Evolutionary conservation across 495 filamentous ascomycete genomes (phyloP).

Genomic region (Parathielavia hyrcaniae): DNA sequence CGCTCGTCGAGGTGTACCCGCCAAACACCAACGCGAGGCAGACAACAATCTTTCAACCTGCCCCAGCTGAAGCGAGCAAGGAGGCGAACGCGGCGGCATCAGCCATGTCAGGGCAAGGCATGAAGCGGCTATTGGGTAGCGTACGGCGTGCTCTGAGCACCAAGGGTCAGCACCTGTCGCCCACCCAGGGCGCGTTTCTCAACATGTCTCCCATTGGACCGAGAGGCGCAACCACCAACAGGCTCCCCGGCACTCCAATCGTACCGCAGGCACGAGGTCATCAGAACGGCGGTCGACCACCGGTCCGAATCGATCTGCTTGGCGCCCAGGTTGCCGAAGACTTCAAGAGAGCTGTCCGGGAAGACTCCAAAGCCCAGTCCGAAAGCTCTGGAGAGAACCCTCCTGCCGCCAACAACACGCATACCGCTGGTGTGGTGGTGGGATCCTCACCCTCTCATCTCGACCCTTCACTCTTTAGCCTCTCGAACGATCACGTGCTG

Average conservation of each 20-base stretch:
- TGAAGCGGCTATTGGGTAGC: constrained; percentile 80
- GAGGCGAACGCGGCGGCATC: constrained; percentile 37
- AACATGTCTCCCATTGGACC: constrained; percentile 48
- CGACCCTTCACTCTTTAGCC: constrained; percentile 26
- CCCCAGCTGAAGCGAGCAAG: constrained; percentile 32
- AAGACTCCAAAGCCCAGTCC: constrained; percentile 46
- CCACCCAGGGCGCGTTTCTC: constrained; percentile 43
- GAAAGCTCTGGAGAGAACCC: constrained; percentile 25
- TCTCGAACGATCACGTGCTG: constrained; percentile 15
- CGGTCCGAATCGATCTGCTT: constrained; percentile 65
- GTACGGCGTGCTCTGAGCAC: constrained; percentile 83
- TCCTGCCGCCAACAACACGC: constrained; percentile 11
- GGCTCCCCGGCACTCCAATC: constrained; percentile 49
- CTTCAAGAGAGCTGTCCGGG: constrained; percentile 59
- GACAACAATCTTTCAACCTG: constrained; percentile 46
- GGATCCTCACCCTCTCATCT: constrained; percentile 40
- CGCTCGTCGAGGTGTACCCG: constrained; percentile 66
- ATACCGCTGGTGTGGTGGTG: constrained; percentile 20
- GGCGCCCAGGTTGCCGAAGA: constrained; percentile 71
- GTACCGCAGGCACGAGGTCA: constrained; percentile 48
- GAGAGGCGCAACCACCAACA: constrained; percentile 45
- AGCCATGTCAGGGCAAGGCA: constrained; percentile 55
- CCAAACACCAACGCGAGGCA: constrained; percentile 44
- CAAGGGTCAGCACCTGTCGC: constrained; percentile 46
- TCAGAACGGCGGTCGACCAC: constrained; percentile 37